Evolutionary conservation across 2,329 filamentous ascomycete genomes (phyloP).

Genomic region (Penicillium thymicola): DNA sequence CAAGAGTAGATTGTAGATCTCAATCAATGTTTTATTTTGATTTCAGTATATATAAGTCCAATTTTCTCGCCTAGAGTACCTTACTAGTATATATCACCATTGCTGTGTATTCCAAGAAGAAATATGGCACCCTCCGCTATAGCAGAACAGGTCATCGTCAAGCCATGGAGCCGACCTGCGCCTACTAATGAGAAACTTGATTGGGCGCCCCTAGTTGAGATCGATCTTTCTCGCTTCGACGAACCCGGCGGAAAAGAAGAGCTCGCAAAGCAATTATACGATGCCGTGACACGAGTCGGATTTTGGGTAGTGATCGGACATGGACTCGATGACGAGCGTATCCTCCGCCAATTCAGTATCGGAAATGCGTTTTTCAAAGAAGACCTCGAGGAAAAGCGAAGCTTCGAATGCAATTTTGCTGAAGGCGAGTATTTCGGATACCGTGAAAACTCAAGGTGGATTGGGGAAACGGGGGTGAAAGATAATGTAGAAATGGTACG

Average conservation of each 20-base stretch:
- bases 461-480: conserved; percentile 37
- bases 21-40: background rate
- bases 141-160: conserved; percentile 18
- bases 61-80: background rate
- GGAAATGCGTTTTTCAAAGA: conserved; percentile 28
- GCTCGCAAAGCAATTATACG: conserved; percentile 53
- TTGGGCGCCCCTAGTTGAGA: conserved; percentile 55
- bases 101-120: background rate
- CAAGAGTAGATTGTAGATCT: background rate
- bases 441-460: conserved; percentile 34
- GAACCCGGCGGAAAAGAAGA: conserved; percentile 53
- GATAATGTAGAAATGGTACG: conserved; percentile 38
- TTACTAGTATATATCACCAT: background rate
- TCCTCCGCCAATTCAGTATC: conserved; percentile 29
- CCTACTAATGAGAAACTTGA: conserved; percentile 25
- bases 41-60: background rate
- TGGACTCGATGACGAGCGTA: conserved; percentile 22
- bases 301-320: conserved; percentile 30
- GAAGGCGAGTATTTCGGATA: conserved; percentile 35
- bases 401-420: conserved; percentile 30
- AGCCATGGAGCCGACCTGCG: conserved; percentile 27
- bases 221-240: conserved; percentile 56
- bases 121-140: conserved; percentile 23
- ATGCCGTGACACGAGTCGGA: conserved; percentile 45
- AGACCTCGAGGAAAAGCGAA: conserved; percentile 25